Base-by-base conservation (phyloP, 441 rosid species). In the Populus tomentosa region DNA sequence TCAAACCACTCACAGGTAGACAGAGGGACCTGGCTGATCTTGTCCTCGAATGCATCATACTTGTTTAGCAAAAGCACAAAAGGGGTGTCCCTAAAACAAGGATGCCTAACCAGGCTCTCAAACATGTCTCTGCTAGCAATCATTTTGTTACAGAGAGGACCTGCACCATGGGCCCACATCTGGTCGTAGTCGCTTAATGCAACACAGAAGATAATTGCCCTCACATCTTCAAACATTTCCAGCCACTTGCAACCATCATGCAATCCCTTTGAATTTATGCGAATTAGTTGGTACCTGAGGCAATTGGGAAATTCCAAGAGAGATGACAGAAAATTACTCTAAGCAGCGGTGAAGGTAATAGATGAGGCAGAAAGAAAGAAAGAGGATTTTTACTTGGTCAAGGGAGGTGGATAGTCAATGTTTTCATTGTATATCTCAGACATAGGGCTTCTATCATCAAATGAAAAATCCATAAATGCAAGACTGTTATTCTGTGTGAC, bases 221-320 rank as follows among this genome's bases (percentile, higher is more conserved):
- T 84, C 74, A 93, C 98, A 6, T 95, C 99, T 92, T 93, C 98
- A 32, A 95, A 93, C 98, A 95, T 95, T 80, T 92, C 97, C 7
- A 95, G 88, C 99, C 97, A 93, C 82, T 95, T 95, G 90, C 97
- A 95, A 30, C 96, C 94, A 72, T 93, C 97, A 35, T 80, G 88
- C 94, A 93, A 86, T 71, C 97, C 97, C 72, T 88, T 92, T 1
- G 98, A 91, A 63, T 89, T 89, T 70, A 95, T 87, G 20, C 97
- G 84, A 69, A 95, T 94, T 18, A 95, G 87, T 79, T 95, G 93
- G 81, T 91, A 95, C 82, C 98, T 94, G 86, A 63, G 62, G 36
- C 73, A 69, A 33, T 18, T 18, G 64, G 20, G 30, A 28, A 75
- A 67, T 38, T 75, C 77, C 82, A 68, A 61, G 38, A 76, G 65